Evolutionary conservation across 805 yeast species (phyloP).

Genomic region (Ogataea kodamae): DNA sequence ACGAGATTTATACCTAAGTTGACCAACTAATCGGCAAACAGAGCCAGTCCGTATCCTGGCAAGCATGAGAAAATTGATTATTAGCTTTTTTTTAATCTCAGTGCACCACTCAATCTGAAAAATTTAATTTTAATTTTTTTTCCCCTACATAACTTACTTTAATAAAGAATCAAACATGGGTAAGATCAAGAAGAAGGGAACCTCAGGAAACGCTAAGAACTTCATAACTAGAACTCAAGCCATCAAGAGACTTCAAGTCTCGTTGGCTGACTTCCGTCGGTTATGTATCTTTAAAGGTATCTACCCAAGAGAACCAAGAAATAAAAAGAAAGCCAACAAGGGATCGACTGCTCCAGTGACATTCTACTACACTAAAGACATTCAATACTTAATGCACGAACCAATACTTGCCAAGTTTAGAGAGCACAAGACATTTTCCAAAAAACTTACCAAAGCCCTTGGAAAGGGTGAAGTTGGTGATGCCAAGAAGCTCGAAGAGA

Average conservation of each 20-base stretch:
- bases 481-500: slow-evolving; percentile 80
- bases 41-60: too few species aligned
- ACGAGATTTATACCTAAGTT: not conserved
- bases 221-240: slow-evolving; percentile 95
- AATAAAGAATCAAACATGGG: slow-evolving; percentile 35
- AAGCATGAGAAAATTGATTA: too few species aligned
- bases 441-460: slow-evolving; percentile 81
- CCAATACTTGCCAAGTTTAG: slow-evolving; percentile 89
- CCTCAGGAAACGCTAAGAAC: slow-evolving; percentile 85
- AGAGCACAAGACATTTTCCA: slow-evolving; percentile 92
- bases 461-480: slow-evolving; percentile 89
- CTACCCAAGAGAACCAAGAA: slow-evolving; percentile 94
- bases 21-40: too few species aligned
- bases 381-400: slow-evolving; percentile 91
- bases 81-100: too few species aligned
- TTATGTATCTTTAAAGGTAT: slow-evolving; percentile 97
- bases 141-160: slow-evolving; percentile 3
- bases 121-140: slow-evolving; percentile 15
- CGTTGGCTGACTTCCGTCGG: slow-evolving; percentile 94
- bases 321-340: slow-evolving; percentile 94
- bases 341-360: slow-evolving; percentile 97
- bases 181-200: slow-evolving; percentile 78
- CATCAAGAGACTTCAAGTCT: slow-evolving; percentile 82
- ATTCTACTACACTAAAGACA: slow-evolving; percentile 90
- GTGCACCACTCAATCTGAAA: slow-evolving; percentile 16